These are phyloP conservation scores for Marchantia paleacea DNA, from an alignment of 225 moss, liverwort and hornwort genomes.

Conservation along the genomic window DNA sequence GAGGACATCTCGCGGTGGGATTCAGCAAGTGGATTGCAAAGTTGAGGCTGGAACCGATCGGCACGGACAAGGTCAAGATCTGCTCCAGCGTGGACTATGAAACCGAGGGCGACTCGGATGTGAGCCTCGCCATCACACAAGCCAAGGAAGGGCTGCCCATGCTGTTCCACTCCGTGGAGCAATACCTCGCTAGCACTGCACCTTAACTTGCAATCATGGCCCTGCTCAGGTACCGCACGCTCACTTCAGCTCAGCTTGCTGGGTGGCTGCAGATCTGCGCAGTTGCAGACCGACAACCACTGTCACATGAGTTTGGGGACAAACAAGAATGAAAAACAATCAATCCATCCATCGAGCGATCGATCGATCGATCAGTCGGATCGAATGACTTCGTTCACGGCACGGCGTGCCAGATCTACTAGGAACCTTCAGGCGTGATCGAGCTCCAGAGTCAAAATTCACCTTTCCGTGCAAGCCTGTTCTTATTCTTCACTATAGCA, in stretches of 20 bases:
- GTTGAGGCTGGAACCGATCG: constrained; percentile 14
- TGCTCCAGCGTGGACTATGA: constrained; percentile 9
- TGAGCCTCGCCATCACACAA: constrained; percentile 19
- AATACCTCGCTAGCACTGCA: constrained; percentile 19
- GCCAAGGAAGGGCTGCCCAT: constrained; percentile 22
- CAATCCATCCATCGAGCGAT: not conserved
- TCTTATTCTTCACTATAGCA: constrained; percentile 10
- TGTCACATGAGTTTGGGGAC: constrained; percentile 12
- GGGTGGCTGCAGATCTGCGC: not conserved
- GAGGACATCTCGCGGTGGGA: constrained; percentile 33
- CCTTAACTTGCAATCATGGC: not conserved
- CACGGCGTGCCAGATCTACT: not conserved
- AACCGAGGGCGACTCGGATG: constrained; percentile 17
- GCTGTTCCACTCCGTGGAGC: constrained; percentile 19
- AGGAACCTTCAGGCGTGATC: not conserved
- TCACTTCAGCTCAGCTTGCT: not conserved
- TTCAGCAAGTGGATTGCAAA: constrained; percentile 29
- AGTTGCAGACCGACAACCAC: not conserved
- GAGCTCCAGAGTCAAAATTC: constrained; percentile 3
- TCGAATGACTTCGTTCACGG: not conserved
- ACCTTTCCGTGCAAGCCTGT: not conserved
- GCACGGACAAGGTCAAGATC: constrained; percentile 9
- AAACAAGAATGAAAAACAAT: constrained; percentile 18
- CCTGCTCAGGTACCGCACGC: not conserved
- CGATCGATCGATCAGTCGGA: constrained; percentile 7